Conservation (phyloP, 306 rosid species). For the Lathyrus sativus region DNA sequence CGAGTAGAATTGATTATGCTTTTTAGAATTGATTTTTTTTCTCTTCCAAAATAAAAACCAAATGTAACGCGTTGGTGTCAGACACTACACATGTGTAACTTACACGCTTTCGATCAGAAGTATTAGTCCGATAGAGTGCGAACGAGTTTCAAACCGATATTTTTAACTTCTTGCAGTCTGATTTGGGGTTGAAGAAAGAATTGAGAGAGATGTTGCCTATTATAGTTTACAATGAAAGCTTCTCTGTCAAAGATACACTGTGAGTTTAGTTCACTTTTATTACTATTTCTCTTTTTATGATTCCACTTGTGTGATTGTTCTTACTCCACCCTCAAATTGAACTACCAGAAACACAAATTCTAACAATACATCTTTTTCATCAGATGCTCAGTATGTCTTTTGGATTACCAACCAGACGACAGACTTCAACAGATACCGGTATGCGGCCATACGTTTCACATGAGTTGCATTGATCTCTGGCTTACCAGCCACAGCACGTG, state of each 20-base stretch:
- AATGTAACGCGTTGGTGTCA: no score
- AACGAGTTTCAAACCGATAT: background rate
- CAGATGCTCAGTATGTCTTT: conserved; percentile 88
- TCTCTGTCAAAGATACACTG: conserved; percentile 77
- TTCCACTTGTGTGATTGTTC: background rate
- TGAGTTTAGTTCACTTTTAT: conserved; percentile 45
- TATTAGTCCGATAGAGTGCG: no score
- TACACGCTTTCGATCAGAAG: no score
- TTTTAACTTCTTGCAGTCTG: conserved; percentile 39
- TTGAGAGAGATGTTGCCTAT: conserved; percentile 84
- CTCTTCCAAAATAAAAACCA: no score
- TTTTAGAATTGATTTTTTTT: no score
- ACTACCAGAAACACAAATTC: no score
- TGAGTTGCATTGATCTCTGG: conserved; percentile 90
- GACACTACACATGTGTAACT: no score
- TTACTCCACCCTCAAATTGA: conserved; percentile 1
- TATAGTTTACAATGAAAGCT: conserved; percentile 71
- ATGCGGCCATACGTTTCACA: conserved; percentile 84
- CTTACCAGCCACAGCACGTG: conserved; percentile 79
- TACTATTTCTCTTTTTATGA: background rate
- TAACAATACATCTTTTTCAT: no score
- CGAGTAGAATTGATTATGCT: no score
- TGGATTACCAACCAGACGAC: conserved; percentile 79
- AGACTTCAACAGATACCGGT: conserved; percentile 88
- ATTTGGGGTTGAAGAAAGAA: conserved; percentile 71